Evolutionary conservation across 768 basidiomycete genomes (phyloP), one percentile per base, ranked within the genome.

Genomic region (Gelatoporia subvermispora): DNA sequence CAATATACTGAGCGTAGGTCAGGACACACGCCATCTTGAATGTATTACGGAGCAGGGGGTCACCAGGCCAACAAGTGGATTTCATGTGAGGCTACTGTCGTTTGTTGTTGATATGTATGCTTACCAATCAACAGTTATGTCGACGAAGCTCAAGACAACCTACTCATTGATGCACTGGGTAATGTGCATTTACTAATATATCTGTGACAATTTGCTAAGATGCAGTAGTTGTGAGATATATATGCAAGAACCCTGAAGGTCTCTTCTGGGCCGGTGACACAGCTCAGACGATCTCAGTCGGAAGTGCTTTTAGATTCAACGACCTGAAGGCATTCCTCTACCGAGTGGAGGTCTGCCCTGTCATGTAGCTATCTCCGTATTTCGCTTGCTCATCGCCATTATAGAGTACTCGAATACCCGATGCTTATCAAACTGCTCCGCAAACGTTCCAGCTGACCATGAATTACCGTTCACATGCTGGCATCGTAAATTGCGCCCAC

Each of bases 251-350:
- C n/a, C 41, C 48, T 3, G 48, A 41, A 3, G 48, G 48, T 8
- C 41, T 49, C 16, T 49, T 49, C 22, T 49, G 48, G 48, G 48
- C 41, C 1, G 87, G 88, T 0, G 87, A 89, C 58, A 88, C 87
- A 0, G 85, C 87, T 0, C 87, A 89, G 53, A 84, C 86, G 0
- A 88, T 89, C 35, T 80, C 84, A 0, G 74, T 77, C 0, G 87
- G 86, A 2, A 85, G 82, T 52, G 75, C 83, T 0, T 89, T 89
- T 55, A 68, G 80, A 9, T 89, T 89, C 59, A 68, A 83, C 46
- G 84, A 87, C 38, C 59, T 89, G 43, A 87, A 81, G 59, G 77
- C 86, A 0, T 85, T 84, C 53, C 53, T 85, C 23, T 78, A 75
- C 48, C 72, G 81, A 38, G 60, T 80, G 1, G 84, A 88, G 67